Base-by-base conservation (phyloP, 345 rosid species). In the Microthlaspi erraticum region DNA sequence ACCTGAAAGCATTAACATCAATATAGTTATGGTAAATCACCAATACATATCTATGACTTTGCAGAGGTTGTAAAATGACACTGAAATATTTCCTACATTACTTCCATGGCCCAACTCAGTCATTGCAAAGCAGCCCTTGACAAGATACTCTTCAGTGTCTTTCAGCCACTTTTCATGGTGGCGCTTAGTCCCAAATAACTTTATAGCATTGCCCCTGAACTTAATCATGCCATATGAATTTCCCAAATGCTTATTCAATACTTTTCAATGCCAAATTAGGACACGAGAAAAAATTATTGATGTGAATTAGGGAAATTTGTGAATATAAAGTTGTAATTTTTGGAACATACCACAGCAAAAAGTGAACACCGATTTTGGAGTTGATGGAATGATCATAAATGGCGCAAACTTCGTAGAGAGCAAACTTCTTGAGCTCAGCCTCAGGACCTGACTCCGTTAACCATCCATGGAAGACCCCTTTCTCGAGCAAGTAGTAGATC, bases 81-180 rank as follows among this genome's bases (percentile, higher is more conserved):
- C 34, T 26, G 44, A 76, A 52, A 17, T 13, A 26, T 26, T 54
- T 33, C 76, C 32, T 89, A 91, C 98, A 83, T 93, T 93, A 80
- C 97, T 93, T 81, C 98, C 98, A 80, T 93, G 98, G 57, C 98
- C 98, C 81, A 93, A 73, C 79, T 93, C 98, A 2, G 97, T 80
- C 97, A 93, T 93, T 2, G 98, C 91, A 81, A 93, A 93, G 78
- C 98, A 93, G 12, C 98, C 97, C 79, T 83, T 89, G 72, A 91
- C 67, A 52, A 69, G 75, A 67, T 73, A 87, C 64, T 82, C 83
- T 73, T 93, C 97, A 0, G 91, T 84, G 75, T 77, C 86, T 62
- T 74, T 82, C 71, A 89, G 77, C 98, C 98, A 93, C 81, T 85
- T 93, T 36, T 87, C 89, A 61, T 93, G 98, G 76, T 93, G 98